These are phyloP conservation scores for Gonium pectorale DNA, from an alignment of 139 green algal species.

Conservation along the genomic window DNA sequence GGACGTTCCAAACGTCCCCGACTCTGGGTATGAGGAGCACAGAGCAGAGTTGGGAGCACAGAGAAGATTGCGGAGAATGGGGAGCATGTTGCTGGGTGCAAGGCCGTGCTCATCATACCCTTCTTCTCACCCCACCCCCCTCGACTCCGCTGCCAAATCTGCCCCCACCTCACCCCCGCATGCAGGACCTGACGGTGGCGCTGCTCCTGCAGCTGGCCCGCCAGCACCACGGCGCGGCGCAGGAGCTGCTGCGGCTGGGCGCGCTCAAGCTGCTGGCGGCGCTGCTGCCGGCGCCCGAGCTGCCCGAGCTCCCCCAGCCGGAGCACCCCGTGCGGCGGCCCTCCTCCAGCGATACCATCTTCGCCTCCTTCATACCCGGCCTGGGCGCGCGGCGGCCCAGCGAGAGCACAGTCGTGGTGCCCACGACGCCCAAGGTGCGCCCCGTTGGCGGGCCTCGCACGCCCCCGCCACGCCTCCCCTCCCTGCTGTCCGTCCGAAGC, in stretches of 20 bases:
- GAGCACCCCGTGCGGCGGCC: background rate
- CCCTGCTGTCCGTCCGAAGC: too few species aligned
- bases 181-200: conserved; percentile 8
- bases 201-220: conserved; percentile 14
- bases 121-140: background rate
- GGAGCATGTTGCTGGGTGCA: too few species aligned
- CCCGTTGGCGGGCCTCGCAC: too few species aligned
- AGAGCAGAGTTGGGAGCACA: too few species aligned
- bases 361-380: background rate
- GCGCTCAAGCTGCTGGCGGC: conserved; percentile 10
- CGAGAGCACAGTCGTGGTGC: too few species aligned
- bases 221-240: conserved; percentile 2
- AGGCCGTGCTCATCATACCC: too few species aligned
- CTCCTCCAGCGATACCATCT: conserved; percentile 26
- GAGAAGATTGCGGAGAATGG: too few species aligned
- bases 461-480: too few species aligned
- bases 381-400: background rate
- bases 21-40: too few species aligned
- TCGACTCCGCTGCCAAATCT: background rate
- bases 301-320: background rate
- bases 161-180: background rate
- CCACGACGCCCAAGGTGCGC: background rate
- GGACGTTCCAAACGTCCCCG: too few species aligned
- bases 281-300: conserved; percentile 11
- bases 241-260: conserved; percentile 11